A percentile compares a stretch with the other conserved stretches of the same genome.
These are phyloP conservation scores for Allantophomopsis lycopodina DNA, from an alignment of 2,329 filamentous ascomycete genomes.

Conservation along the genomic window DNA sequence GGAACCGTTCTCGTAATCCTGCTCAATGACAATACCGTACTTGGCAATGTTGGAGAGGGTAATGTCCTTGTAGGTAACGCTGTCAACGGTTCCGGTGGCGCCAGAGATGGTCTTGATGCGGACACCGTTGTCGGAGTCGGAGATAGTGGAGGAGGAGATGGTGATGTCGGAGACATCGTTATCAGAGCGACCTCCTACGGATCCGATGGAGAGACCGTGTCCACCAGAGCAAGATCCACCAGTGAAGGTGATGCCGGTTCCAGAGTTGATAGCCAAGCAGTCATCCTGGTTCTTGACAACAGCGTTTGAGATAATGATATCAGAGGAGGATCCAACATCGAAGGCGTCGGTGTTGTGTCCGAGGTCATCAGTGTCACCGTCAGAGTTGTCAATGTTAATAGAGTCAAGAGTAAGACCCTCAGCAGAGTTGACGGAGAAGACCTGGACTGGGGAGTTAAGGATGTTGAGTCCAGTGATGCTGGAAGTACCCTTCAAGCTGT, in stretches of 20 bases:
- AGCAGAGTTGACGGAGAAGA: conserved; percentile 25
- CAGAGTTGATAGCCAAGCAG: conserved; percentile 43
- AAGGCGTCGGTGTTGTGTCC: conserved; percentile 40
- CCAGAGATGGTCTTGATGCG: conserved; percentile 42
- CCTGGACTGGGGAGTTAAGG: conserved; percentile 39
- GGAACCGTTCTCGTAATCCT: conserved; percentile 38
- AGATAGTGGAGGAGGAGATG: conserved; percentile 31
- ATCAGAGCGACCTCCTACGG: conserved; percentile 38
- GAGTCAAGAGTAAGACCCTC: conserved; percentile 28
- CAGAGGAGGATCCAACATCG: conserved; percentile 30
- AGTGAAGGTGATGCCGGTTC: conserved; percentile 21
- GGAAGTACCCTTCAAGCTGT: conserved; percentile 32
- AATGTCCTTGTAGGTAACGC: conserved; percentile 38
- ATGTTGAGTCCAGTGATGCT: conserved; percentile 33
- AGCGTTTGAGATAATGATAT: conserved; percentile 34
- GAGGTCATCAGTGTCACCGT: conserved; percentile 21
- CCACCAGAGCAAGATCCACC: conserved; percentile 15
- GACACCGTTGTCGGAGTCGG: conserved; percentile 38
- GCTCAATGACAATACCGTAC: conserved; percentile 43
- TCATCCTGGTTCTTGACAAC: conserved; percentile 44
- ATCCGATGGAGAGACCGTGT: conserved; percentile 40
- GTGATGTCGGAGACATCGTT: conserved; percentile 39
- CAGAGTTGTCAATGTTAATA: conserved; percentile 43
- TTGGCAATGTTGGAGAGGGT: conserved; percentile 31
- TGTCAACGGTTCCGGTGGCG: conserved; percentile 34